Conservation (phyloP, 495 filamentous ascomycete genomes). For the Xylaria telfairii region DNA sequence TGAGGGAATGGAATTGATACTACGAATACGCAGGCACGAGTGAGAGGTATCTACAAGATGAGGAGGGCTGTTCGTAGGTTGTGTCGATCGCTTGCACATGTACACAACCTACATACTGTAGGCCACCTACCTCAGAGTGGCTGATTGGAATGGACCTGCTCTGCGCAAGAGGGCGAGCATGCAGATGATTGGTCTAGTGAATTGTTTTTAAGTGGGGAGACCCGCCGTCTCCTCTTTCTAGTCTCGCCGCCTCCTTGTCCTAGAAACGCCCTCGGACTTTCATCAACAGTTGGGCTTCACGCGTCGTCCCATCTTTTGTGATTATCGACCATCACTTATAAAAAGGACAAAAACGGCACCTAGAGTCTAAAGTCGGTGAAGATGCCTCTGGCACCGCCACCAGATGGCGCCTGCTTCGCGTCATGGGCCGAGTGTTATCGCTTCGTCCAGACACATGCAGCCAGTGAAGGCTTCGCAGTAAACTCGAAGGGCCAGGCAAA, state of each 20-base stretch:
- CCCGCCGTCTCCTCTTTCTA: not conserved
- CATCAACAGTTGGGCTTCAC: constrained; percentile 13
- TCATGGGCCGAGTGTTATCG: constrained; percentile 35
- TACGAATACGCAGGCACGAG: not conserved
- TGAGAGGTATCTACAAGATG: not conserved
- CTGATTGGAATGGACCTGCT: not conserved
- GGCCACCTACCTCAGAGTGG: not conserved
- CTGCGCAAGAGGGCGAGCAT: not conserved
- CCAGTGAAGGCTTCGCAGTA: constrained; percentile 38
- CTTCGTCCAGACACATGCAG: constrained; percentile 36
- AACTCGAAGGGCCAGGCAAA: constrained; percentile 38
- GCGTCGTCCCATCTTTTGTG: constrained; percentile 2
- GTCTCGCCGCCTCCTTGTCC: not conserved
- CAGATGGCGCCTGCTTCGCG: constrained; percentile 33
- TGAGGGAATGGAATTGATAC: not conserved
- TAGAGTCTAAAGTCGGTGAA: not conserved
- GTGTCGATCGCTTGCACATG: too few relatives aligned
- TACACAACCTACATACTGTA: not conserved
- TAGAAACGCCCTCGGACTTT: constrained; percentile 28
- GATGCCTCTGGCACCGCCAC: constrained; percentile 38
- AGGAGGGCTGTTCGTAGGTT: too few relatives aligned
- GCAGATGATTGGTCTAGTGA: not conserved
- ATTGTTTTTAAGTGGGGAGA: constrained; percentile 3
- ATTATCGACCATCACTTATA: not conserved
- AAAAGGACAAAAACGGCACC: not conserved